Evolutionary conservation across 768 basidiomycete genomes (phyloP).

Genomic region (Pleurotus salmoneostramineus): DNA sequence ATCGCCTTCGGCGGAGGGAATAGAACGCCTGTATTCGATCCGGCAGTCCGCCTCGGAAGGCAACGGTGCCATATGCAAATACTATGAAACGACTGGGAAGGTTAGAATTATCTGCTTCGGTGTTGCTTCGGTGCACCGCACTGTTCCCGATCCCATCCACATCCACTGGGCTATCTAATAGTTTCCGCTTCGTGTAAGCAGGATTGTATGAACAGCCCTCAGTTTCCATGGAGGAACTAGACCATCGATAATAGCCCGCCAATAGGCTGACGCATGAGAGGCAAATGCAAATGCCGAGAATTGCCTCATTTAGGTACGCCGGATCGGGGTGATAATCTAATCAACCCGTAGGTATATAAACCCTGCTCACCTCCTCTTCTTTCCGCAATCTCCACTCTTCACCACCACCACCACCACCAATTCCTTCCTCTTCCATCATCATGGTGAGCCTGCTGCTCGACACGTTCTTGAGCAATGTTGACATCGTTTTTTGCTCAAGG

Average conservation of each 20-base stretch:
- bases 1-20: not conserved
- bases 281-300: not conserved
- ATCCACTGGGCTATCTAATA: not conserved
- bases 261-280: constrained; percentile 6
- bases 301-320: not conserved
- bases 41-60: constrained; percentile 1
- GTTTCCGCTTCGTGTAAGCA: not conserved
- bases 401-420: constrained; percentile 1
- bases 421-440: not conserved
- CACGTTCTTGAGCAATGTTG: not conserved
- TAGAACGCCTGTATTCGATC: not conserved
- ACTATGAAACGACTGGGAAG: not conserved
- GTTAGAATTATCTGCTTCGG: not conserved
- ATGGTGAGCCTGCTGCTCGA: constrained; percentile 11
- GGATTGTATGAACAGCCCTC: not conserved
- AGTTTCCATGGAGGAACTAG: not conserved
- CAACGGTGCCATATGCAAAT: not conserved
- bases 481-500: constrained; percentile 24
- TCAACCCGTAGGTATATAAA: not conserved
- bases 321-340: not conserved
- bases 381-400: constrained; percentile 6
- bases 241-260: not conserved
- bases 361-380: not conserved
- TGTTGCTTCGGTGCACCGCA: constrained; percentile 3
- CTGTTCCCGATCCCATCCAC: constrained; percentile 4